phyloP scores from a whole-genome alignment of 805 yeast species.

The Grigorovia humatica region DNA sequence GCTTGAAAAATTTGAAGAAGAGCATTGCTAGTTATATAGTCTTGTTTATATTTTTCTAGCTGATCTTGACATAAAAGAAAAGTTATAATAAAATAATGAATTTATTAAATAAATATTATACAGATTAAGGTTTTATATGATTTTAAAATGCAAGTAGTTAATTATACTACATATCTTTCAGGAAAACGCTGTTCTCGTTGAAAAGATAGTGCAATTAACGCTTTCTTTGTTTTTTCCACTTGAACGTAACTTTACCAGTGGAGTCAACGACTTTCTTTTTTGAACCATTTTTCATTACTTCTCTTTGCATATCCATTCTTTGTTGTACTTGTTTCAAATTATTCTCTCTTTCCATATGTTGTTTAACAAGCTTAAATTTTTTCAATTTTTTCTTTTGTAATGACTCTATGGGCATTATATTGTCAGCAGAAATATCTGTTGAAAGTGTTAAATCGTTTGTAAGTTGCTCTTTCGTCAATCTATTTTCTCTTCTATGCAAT shows the following conservation, averaged over 20 bases:
- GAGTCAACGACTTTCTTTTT: slow-evolving; percentile 62
- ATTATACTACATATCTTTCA: no score
- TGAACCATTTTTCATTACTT: slow-evolving; percentile 83
- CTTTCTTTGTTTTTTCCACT: slow-evolving; percentile 79
- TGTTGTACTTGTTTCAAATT: slow-evolving; percentile 60
- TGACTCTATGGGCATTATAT: slow-evolving; percentile 29
- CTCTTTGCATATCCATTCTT: slow-evolving; percentile 68
- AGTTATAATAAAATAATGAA: background rate
- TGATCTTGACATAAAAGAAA: background rate
- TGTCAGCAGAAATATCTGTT: slow-evolving; percentile 13
- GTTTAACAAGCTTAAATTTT: slow-evolving; percentile 48
- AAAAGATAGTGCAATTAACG: slow-evolving; percentile 17
- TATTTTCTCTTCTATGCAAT: slow-evolving; percentile 56
- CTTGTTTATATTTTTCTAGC: no score
- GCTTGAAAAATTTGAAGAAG: slow-evolving; percentile 6
- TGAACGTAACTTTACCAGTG: slow-evolving; percentile 61
- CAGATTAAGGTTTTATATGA: background rate
- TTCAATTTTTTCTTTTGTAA: slow-evolving; percentile 47
- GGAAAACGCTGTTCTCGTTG: background rate
- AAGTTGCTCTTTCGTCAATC: slow-evolving; percentile 55
- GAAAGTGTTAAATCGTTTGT: slow-evolving; percentile 22
- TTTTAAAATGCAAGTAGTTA: background rate
- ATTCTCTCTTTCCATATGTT: slow-evolving; percentile 57
- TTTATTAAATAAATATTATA: no score
- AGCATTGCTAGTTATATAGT: background rate